Percentiles rank a stretch among this genome's conserved stretches.
These are phyloP conservation scores for Fusarium succisae DNA, from an alignment of 2,329 filamentous ascomycete genomes.

Conservation along the genomic window DNA sequence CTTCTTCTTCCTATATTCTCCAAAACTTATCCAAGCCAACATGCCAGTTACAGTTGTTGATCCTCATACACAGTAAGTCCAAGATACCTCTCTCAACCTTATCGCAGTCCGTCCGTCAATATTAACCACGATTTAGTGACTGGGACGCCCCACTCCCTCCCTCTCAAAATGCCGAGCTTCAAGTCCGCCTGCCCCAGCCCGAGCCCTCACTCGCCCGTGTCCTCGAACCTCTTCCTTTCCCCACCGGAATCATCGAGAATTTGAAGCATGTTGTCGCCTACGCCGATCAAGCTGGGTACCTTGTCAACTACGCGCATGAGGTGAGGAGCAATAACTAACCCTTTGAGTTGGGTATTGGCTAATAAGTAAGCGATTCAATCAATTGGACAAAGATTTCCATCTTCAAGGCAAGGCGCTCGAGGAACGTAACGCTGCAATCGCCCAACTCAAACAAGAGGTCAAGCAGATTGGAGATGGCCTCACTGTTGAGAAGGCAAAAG, in stretches of 20 bases:
- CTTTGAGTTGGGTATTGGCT: neutral
- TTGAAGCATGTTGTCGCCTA: slow-evolving; percentile 12
- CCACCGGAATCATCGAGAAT: slow-evolving; percentile 19
- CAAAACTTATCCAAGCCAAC: neutral
- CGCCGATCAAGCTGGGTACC: slow-evolving; percentile 23
- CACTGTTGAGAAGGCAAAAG: neutral
- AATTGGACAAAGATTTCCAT: neutral
- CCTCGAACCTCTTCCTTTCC: slow-evolving; percentile 22
- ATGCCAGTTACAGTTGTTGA: neutral
- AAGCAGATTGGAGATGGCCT: neutral
- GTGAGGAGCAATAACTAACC: fast-evolving
- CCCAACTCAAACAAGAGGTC: neutral
- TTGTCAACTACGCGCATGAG: neutral
- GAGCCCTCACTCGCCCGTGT: slow-evolving; percentile 7
- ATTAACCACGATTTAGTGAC: neutral
- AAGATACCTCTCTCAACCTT: neutral
- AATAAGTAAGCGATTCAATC: neutral
- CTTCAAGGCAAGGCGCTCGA: neutral
- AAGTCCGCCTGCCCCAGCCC: slow-evolving; percentile 19
- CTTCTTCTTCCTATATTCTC: neutral
- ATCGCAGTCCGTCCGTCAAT: fast-evolving
- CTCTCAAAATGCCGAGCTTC: slow-evolving; percentile 1
- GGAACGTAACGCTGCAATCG: neutral
- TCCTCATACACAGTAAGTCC: slow-evolving; percentile 11
- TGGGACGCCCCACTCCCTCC: neutral